phyloP scores from a whole-genome alignment of 305 asterid species.

The Solanum aculeatissimum region DNA sequence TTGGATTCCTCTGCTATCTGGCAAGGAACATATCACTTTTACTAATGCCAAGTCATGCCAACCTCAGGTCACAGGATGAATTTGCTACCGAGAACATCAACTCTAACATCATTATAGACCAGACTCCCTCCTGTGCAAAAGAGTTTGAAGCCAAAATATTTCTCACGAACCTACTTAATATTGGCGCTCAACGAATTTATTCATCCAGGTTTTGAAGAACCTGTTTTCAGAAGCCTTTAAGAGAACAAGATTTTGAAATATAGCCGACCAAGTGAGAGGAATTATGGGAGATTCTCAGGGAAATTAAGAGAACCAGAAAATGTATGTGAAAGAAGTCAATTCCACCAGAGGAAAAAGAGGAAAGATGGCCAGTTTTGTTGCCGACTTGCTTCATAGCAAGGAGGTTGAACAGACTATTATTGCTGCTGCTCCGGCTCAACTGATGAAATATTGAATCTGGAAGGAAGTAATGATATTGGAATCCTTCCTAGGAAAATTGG shows the following conservation, averaged over 20 bases:
- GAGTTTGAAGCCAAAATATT: not conserved
- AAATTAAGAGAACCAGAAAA: slow-evolving; percentile 13
- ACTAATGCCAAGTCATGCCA: not conserved
- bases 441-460: not conserved
- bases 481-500: slow-evolving; percentile 13
- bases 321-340: slow-evolving; percentile 18
- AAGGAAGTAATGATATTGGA: not conserved
- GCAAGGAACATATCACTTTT: slow-evolving; percentile 34
- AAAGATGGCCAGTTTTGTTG: not conserved
- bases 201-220: slow-evolving; percentile 22
- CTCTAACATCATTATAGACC: slow-evolving; percentile 8
- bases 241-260: slow-evolving; percentile 48
- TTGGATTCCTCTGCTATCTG: slow-evolving; percentile 72
- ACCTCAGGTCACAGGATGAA: slow-evolving; percentile 16
- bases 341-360: slow-evolving; percentile 22
- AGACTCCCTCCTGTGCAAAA: slow-evolving; percentile 8
- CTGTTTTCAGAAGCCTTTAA: slow-evolving; percentile 25
- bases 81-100: slow-evolving; percentile 52
- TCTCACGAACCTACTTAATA: slow-evolving; percentile 32
- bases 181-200: slow-evolving; percentile 50
- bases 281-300: not conserved
- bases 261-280: not conserved
- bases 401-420: not conserved
- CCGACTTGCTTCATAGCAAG: not conserved
- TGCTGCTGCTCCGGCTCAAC: not conserved